Conservation (phyloP, 495 filamentous ascomycete species). For the Xylaria longipes region DNA sequence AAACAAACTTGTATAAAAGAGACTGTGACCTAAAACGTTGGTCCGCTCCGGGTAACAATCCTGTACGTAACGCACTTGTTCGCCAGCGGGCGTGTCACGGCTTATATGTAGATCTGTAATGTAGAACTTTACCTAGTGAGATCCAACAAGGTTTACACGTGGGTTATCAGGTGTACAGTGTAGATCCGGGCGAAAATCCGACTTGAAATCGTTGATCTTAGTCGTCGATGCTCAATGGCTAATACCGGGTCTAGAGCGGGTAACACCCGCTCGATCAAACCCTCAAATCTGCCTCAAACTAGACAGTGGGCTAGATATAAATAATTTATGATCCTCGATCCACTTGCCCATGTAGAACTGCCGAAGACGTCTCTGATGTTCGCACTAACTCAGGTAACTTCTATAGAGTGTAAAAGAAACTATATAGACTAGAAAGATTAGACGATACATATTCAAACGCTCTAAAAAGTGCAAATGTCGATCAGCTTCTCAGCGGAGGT, state of each 20-base stretch:
- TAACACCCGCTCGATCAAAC: not conserved
- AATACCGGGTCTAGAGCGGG: not conserved
- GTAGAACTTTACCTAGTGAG: not conserved
- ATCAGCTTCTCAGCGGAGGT: not conserved
- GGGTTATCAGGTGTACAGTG: not conserved
- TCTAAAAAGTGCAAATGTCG: too few relatives aligned
- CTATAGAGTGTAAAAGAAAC: not conserved
- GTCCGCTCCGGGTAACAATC: not conserved
- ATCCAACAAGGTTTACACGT: not conserved
- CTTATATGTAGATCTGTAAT: not conserved
- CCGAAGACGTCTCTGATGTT: too few relatives aligned
- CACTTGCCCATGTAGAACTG: not conserved
- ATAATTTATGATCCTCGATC: not conserved
- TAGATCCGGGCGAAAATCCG: constrained; percentile 13
- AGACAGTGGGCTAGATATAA: too few relatives aligned
- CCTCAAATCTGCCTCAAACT: too few relatives aligned
- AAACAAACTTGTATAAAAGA: not conserved
- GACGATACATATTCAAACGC: not conserved
- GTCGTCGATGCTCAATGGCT: not conserved
- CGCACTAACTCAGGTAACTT: too few relatives aligned
- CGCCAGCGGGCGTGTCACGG: not conserved
- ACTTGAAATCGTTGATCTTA: not conserved
- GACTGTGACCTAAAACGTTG: not conserved
- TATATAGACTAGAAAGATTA: not conserved
- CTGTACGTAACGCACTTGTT: not conserved